Evolutionary conservation across 192 early-diverging fungal genomes (phyloP).

Genomic region (Diversispora eburnea): DNA sequence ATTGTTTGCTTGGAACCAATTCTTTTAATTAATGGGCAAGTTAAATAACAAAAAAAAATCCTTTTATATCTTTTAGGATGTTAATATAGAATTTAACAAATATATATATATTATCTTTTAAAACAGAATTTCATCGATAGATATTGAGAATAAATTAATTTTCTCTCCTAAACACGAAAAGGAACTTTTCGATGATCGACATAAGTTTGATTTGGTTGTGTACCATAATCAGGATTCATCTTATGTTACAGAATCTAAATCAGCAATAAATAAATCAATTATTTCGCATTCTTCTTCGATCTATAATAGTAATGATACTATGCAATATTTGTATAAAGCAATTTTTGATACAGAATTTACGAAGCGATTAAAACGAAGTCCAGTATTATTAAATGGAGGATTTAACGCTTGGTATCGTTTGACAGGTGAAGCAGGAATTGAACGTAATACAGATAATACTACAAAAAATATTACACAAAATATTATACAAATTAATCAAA

Average conservation of each 20-base stretch:
- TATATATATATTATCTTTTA: background rate
- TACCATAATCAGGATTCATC: conserved; percentile 62
- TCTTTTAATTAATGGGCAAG: conserved; percentile 21
- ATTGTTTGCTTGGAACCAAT: conserved; percentile 28
- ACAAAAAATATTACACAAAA: background rate
- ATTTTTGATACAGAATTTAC: conserved; percentile 62
- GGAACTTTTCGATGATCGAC: conserved; percentile 59
- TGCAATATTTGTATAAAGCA: conserved; percentile 50
- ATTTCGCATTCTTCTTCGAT: background rate
- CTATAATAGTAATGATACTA: conserved; percentile 6
- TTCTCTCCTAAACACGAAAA: conserved; percentile 51
- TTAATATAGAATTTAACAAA: background rate
- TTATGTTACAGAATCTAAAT: conserved; percentile 29
- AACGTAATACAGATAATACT: background rate
- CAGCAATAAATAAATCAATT: background rate
- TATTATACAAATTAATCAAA: conserved; percentile 47
- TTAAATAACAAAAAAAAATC: background rate
- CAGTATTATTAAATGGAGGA: conserved; percentile 75
- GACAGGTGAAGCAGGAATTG: conserved; percentile 48
- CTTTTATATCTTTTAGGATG: background rate
- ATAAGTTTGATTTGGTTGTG: conserved; percentile 70
- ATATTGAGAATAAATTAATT: conserved; percentile 16
- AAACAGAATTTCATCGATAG: conserved; percentile 19
- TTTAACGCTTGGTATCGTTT: conserved; percentile 70
- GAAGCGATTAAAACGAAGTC: conserved; percentile 48